phyloP scores from a whole-genome alignment of 2,329 filamentous ascomycete species.

The Aspergillus sp. region DNA sequence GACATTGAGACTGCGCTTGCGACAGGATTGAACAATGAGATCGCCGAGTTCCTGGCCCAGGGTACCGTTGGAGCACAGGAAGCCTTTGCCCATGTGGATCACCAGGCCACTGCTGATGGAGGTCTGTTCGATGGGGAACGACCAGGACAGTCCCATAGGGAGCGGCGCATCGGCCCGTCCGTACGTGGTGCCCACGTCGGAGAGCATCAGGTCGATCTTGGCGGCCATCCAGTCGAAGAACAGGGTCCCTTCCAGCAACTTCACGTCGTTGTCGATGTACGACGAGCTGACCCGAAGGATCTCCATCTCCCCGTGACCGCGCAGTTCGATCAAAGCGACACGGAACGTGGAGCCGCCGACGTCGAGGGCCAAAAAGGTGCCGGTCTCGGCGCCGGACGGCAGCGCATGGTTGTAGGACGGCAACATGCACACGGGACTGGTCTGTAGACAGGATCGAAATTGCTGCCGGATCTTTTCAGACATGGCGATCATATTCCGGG shows the following conservation, averaged over 20 bases:
- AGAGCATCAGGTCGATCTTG: slow-evolving; percentile 56
- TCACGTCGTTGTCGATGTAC: slow-evolving; percentile 57
- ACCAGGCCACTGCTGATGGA: slow-evolving; percentile 57
- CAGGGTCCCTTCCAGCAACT: slow-evolving; percentile 52
- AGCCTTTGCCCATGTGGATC: slow-evolving; percentile 65
- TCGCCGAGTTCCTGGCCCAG: slow-evolving; percentile 60
- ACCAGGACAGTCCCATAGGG: slow-evolving; percentile 64
- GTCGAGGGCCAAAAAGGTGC: slow-evolving; percentile 62
- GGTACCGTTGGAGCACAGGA: slow-evolving; percentile 58
- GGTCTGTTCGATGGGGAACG: slow-evolving; percentile 65
- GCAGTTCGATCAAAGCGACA: slow-evolving; percentile 60
- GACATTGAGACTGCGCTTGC: slow-evolving; percentile 54
- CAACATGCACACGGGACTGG: slow-evolving; percentile 62
- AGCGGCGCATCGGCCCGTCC: slow-evolving; percentile 41
- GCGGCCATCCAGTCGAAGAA: slow-evolving; percentile 69
- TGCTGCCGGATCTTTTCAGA: slow-evolving; percentile 49
- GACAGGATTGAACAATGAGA: slow-evolving; percentile 60
- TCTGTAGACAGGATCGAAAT: slow-evolving; percentile 54
- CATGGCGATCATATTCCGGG: slow-evolving; percentile 41
- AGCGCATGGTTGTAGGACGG: slow-evolving; percentile 64
- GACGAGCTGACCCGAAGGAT: slow-evolving; percentile 56
- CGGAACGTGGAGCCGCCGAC: slow-evolving; percentile 67
- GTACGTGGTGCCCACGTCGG: slow-evolving; percentile 40
- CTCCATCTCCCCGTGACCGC: slow-evolving; percentile 50
- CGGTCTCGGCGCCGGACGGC: slow-evolving; percentile 58